Conservation (phyloP, 148 eudicot species). For the Tetragonia tetragonoides region DNA sequence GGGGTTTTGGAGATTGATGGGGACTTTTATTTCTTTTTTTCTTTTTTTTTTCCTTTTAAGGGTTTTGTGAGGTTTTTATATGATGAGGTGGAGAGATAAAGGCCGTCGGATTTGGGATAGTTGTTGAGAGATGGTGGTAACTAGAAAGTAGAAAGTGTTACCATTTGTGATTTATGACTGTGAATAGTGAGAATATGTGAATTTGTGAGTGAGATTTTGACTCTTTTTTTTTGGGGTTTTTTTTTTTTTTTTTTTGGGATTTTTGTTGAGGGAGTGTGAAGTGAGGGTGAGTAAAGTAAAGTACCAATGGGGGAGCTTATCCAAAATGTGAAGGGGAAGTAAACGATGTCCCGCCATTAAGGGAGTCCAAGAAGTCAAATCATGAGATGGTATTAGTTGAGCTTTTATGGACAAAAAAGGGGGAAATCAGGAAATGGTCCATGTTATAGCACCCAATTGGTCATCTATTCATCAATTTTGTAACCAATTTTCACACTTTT, state of each 20-base stretch:
- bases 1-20: background rate
- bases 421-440: no score
- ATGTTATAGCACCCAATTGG: no score
- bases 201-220: background rate
- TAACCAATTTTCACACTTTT: no score
- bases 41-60: background rate
- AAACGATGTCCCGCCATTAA: background rate
- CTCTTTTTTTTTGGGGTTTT: background rate
- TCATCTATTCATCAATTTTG: no score
- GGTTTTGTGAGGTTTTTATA: background rate
- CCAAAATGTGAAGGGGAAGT: background rate
- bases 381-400: no score
- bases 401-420: conserved; percentile 1
- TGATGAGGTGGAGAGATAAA: background rate
- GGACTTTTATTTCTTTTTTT: background rate
- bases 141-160: no score
- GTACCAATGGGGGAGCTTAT: background rate
- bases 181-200: no score
- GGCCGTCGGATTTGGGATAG: conserved; percentile 16
- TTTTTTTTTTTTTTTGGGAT: background rate
- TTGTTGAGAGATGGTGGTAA: background rate
- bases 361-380: background rate
- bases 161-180: no score
- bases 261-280: background rate
- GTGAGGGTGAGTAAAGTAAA: no score